Base-by-base conservation (phyloP, 352 stramenopile genomes). In the Thraustochytrium striatum region DNA sequence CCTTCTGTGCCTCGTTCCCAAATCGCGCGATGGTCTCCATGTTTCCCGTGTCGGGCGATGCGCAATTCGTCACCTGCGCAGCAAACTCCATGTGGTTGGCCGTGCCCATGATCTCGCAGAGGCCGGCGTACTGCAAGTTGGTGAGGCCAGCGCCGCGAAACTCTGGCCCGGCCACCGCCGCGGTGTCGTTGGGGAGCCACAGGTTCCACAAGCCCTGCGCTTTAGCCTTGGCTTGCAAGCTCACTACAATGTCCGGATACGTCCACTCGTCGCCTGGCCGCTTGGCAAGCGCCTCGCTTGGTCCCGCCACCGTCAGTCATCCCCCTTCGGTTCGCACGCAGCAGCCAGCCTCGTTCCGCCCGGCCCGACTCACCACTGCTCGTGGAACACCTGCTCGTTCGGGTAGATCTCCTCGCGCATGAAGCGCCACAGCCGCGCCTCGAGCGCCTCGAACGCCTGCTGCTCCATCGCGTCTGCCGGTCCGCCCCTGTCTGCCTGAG, bases 21-120 rank as follows among this genome's bases (percentile, higher is more conserved):
- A 91, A 97, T 47, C 91, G 87, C 33, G 93, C 86, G 21, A 98
- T 85, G 41, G 98, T 94, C 85, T 99, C 94, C 95, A 99, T 99
- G 87, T 99, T 99, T 41, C 95, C 95, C 7, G 95, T 98, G 83
- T 99, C 95, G 0, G 95, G 95, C 7, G 95, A 94, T 55, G 88
- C 92, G 86, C 93, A 98, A 87, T 99, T 98, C 84, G 96, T 98
- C 3, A 94, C 91, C 82, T 98, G 92, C 2, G 94, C 89, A 1
- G 90, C 94, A 13, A 98, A 65, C 41, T 95, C 79, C 65, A 57
- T 72, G 25, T 57, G 50, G 1, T 93, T 82, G 3, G 89, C 94
- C 19, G 87, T 86, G 36, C 94, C 95, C 92, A 98, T 98, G 19
- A 96, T 86, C 84, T 99, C 94, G 55, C 93, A 97, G 83, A 98